A percentile compares a stretch with the other conserved stretches of the same genome.
These are phyloP conservation scores for Asclepias syriaca DNA, from an alignment of 257 asterid genomes.

Conservation along the genomic window DNA sequence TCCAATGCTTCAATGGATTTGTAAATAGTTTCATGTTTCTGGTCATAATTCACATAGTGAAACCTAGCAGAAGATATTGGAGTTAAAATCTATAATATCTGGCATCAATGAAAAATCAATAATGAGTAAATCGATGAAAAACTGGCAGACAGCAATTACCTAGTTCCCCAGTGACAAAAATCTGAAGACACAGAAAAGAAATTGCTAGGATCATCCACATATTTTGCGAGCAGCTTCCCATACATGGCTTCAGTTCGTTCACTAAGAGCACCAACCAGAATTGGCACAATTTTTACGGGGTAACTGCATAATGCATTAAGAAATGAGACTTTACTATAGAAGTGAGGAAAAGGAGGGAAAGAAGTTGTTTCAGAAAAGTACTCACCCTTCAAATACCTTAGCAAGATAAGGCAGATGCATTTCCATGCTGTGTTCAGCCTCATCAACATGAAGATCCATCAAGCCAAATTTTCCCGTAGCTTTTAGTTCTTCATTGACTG, in stretches of 20 bases:
- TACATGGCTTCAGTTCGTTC: constrained; percentile 74
- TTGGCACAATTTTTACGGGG: constrained; percentile 77
- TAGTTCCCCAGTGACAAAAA: constrained; percentile 98
- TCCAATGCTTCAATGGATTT: constrained; percentile 90
- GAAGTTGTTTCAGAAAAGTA: constrained; percentile 10
- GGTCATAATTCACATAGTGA: constrained; percentile 69
- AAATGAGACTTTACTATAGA: constrained; percentile 19
- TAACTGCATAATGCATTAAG: constrained; percentile 44
- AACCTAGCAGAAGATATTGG: constrained; percentile 42
- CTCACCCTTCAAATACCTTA: constrained; percentile 86
- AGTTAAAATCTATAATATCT: neutral
- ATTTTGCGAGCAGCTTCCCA: constrained; percentile 75
- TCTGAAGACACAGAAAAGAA: constrained; percentile 96
- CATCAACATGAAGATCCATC: constrained; percentile 90
- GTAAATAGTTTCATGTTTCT: constrained; percentile 78
- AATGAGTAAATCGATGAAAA: neutral
- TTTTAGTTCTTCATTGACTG: constrained; percentile 82
- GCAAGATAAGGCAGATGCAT: constrained; percentile 98
- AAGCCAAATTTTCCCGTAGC: constrained; percentile 83
- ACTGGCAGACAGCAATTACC: constrained; percentile 42
- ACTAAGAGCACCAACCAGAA: constrained; percentile 87
- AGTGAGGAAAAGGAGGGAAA: neutral
- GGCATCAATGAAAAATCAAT: neutral
- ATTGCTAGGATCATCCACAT: constrained; percentile 82
- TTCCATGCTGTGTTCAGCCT: constrained; percentile 99